Evolutionary conservation across 495 filamentous ascomycete species (phyloP).

Genomic region (Pseudevernia furfuracea): DNA sequence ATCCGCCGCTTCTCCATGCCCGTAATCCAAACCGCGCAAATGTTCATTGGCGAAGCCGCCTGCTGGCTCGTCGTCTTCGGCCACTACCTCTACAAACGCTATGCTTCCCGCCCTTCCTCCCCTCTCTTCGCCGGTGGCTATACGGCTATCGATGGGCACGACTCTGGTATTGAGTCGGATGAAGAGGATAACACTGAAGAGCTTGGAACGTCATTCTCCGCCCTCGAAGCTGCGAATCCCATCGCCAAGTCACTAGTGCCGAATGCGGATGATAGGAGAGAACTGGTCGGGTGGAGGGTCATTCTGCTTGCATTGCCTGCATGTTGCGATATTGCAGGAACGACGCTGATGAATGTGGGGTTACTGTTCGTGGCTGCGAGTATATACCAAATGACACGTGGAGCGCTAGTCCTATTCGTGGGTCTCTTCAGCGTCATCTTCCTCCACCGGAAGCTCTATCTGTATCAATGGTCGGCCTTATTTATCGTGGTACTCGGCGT

Average conservation of each 20-base stretch:
- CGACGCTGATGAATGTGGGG: constrained; percentile 94
- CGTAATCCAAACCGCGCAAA: constrained; percentile 89
- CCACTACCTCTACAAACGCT: constrained; percentile 56
- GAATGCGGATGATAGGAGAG: constrained; percentile 38
- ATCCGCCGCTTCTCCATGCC: constrained; percentile 79
- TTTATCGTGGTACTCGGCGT: constrained; percentile 83
- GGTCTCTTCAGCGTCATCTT: constrained; percentile 92
- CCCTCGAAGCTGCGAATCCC: constrained; percentile 38
- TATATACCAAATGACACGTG: constrained; percentile 98
- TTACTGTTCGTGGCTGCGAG: constrained; percentile 87
- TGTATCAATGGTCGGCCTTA: constrained; percentile 86
- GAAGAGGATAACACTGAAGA: constrained; percentile 35
- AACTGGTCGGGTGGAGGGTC: constrained; percentile 65
- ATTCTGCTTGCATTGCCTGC: constrained; percentile 75
- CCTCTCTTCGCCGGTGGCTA: constrained; percentile 55
- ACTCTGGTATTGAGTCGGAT: constrained; percentile 40
- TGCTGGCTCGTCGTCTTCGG: constrained; percentile 78
- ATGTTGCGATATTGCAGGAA: constrained; percentile 87
- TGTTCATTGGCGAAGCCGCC: constrained; percentile 90
- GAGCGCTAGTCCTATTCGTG: constrained; percentile 89
- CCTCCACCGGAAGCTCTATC: constrained; percentile 62
- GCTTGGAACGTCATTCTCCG: constrained; percentile 29
- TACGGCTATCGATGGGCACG: constrained; percentile 45
- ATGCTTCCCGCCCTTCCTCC: constrained; percentile 34
- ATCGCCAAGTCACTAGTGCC: constrained; percentile 43